Evolutionary conservation across 345 rosid genomes (phyloP).

Genomic region (Acer saccharum): DNA sequence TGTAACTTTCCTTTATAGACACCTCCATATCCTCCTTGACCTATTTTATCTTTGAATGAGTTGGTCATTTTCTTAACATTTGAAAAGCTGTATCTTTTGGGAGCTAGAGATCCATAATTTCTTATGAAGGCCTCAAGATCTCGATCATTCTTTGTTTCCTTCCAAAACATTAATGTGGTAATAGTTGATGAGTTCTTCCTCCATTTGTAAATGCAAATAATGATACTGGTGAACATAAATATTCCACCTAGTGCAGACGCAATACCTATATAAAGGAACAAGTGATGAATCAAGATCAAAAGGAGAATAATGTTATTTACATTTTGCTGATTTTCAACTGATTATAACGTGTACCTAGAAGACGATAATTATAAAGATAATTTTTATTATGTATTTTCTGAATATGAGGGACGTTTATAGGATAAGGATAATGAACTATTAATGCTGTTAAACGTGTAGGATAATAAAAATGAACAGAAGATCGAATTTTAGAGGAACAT

Average conservation of each 20-base stretch:
- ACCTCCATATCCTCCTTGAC: slow-evolving; percentile 37
- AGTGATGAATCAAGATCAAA: background rate
- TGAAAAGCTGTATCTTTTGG: slow-evolving; percentile 30
- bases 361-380: too few species aligned
- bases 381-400: too few species aligned
- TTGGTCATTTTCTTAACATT: slow-evolving; percentile 35
- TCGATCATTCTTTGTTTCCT: background rate
- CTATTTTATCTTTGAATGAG: slow-evolving; percentile 33
- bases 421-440: too few species aligned
- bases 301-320: too few species aligned
- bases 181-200: background rate
- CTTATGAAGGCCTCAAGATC: slow-evolving; percentile 20
- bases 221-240: background rate
- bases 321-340: too few species aligned
- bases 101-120: slow-evolving; percentile 20
- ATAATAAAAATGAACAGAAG: too few species aligned
- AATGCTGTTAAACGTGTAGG: too few species aligned
- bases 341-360: too few species aligned
- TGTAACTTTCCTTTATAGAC: slow-evolving; percentile 33
- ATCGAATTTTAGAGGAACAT: too few species aligned
- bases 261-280: background rate
- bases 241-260: background rate
- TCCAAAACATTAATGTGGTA: background rate
- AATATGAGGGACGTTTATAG: too few species aligned
- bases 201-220: background rate